Evolutionary conservation across 352 stramenopile species (phyloP).

Genomic region (Chrysophaeum taylorii): DNA sequence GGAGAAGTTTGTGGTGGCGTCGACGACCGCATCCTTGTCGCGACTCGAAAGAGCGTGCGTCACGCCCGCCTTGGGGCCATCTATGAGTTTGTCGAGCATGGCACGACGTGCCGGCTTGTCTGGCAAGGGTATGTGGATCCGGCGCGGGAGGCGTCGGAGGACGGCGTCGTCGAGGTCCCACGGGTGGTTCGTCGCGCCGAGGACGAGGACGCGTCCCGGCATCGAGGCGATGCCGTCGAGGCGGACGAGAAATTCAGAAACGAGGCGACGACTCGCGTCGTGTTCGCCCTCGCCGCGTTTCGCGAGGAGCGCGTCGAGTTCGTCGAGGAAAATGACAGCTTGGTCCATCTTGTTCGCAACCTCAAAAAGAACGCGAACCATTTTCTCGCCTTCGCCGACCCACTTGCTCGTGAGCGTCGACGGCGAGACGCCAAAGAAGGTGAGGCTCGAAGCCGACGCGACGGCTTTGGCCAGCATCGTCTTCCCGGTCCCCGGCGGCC

Average conservation of each 20-base stretch:
- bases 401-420: slow-evolving; percentile 97
- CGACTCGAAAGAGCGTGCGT: not conserved
- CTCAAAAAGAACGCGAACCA: slow-evolving; percentile 79
- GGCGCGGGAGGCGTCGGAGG: slow-evolving; percentile 58
- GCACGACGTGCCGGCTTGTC: not conserved
- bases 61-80: not conserved
- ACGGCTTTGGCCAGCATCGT: slow-evolving; percentile 95
- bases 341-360: slow-evolving; percentile 69
- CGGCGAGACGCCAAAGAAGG: slow-evolving; percentile 92
- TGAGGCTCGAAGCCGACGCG: slow-evolving; percentile 72
- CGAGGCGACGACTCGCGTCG: slow-evolving; percentile 85
- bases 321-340: slow-evolving; percentile 94
- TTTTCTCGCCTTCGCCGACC: slow-evolving; percentile 92
- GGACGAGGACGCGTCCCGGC: slow-evolving; percentile 78
- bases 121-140: slow-evolving; percentile 5
- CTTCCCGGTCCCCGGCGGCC: slow-evolving; percentile 83
- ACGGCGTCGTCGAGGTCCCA: slow-evolving; percentile 93
- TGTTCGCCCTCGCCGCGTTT: slow-evolving; percentile 81
- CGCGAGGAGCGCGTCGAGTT: slow-evolving; percentile 78
- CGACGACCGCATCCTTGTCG: not conserved
- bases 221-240: slow-evolving; percentile 88
- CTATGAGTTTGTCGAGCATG: not conserved
- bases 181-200: slow-evolving; percentile 90
- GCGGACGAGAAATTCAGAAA: slow-evolving; percentile 96
- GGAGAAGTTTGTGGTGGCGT: not conserved